Conservation (phyloP, 352 stramenopile genomes). For the Globisporangium abappressorium region DNA sequence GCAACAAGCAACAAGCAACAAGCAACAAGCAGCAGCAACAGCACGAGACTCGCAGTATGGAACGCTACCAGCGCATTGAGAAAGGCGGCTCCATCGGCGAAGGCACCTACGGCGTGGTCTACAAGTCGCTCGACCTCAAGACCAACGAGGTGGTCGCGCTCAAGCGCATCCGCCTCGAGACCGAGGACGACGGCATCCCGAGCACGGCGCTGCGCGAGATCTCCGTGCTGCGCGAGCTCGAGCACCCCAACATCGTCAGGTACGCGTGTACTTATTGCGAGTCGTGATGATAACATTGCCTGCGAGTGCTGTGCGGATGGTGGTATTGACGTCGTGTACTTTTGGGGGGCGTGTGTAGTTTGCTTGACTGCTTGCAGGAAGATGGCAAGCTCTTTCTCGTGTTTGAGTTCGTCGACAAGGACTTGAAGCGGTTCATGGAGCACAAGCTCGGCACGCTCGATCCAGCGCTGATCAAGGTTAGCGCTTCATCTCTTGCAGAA, state of each 20-base stretch:
- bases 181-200: constrained; percentile 99
- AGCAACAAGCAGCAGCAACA: background rate
- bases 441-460: constrained; percentile 71
- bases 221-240: constrained; percentile 95
- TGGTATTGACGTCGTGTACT: background rate
- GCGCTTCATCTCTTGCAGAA: background rate
- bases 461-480: constrained; percentile 56
- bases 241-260: constrained; percentile 98
- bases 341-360: constrained; percentile 23
- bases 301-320: background rate
- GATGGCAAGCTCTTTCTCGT: constrained; percentile 97
- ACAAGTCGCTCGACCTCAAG: constrained; percentile 93
- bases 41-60: constrained; percentile 38
- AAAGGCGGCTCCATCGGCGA: constrained; percentile 92
- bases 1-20: background rate
- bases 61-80: constrained; percentile 92
- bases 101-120: constrained; percentile 97
- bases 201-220: constrained; percentile 98
- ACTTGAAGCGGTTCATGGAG: constrained; percentile 97
- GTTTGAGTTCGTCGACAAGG: constrained; percentile 99
- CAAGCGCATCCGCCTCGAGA: constrained; percentile 97
- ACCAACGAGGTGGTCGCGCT: constrained; percentile 92
- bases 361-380: constrained; percentile 95
- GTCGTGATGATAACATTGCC: background rate
- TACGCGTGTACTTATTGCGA: constrained; percentile 14